phyloP scores from a whole-genome alignment of 495 filamentous ascomycete species.

The Xylaria telfairii region DNA sequence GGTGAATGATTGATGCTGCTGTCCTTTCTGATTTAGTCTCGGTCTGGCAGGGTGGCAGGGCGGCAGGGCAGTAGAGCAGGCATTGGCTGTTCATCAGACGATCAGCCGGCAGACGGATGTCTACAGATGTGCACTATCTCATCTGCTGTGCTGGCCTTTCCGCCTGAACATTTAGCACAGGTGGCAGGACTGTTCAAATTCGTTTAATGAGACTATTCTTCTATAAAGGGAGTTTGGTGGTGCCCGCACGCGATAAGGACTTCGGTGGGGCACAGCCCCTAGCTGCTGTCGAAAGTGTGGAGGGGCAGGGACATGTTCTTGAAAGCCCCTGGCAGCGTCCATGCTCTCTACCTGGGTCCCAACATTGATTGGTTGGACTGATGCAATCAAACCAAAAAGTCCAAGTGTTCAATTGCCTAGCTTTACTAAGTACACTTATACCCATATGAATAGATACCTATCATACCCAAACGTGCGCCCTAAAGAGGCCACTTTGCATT shows the following conservation, averaged over 20 bases:
- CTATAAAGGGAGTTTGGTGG: neutral
- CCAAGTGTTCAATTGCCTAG: constrained; percentile 39
- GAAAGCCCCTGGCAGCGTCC: constrained; percentile 24
- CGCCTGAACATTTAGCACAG: too few relatives aligned
- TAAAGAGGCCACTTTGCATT: constrained; percentile 21
- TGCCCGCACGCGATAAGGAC: neutral
- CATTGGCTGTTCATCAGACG: neutral
- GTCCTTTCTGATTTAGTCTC: constrained; percentile 25
- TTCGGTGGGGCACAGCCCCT: neutral
- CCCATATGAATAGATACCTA: neutral
- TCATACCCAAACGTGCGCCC: neutral
- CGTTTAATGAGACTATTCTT: neutral
- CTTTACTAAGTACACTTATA: too few relatives aligned
- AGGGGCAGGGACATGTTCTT: neutral
- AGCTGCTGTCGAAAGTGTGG: neutral
- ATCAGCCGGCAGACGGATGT: neutral
- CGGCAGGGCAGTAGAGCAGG: too few relatives aligned
- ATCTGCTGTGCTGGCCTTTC: constrained; percentile 15
- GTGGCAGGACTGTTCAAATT: too few relatives aligned
- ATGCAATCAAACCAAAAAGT: constrained; percentile 22
- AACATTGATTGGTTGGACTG: constrained; percentile 26
- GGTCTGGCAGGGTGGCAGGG: constrained; percentile 7
- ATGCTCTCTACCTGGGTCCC: constrained; percentile 18
- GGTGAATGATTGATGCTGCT: constrained; percentile 24
- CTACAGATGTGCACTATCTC: neutral